Base-by-base conservation (phyloP, 176 grass and related monocot species). In the Zoysia pacifica region DNA sequence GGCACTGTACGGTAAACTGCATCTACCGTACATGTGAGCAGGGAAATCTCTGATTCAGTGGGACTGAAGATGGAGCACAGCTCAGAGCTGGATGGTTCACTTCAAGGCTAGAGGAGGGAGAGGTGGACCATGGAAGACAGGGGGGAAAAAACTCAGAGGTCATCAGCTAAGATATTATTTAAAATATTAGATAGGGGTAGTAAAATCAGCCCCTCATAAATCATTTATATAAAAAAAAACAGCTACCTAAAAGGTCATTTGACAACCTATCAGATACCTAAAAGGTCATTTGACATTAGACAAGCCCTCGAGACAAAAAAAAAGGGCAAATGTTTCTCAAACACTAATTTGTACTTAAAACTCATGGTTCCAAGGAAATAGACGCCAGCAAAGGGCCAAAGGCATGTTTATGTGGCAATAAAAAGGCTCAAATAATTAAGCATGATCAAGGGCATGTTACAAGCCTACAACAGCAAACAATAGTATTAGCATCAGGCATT, bases 361-460 rank as follows among this genome's bases (percentile, higher is more conserved):
- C 16, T 82, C 7, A 47, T 72, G 73, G 49, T 72, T 44, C 66
- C 12, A 28, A 58, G 35, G 43, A 51, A 67, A 39, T 56, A 73
- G 5, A 44, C 39, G 12, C 11, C 40, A 14, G 28, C n/a, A n/a
- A n/a, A n/a, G n/a, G n/a, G n/a, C n/a, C 64, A 12, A 70, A 77
- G 14, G 6, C 46, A 58, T 4, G 55, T 59, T 44, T 39, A 58
- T 18, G 35, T 73, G 62, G 11, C 61, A 87, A 50, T 58, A 76
- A 2, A 52, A 67, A 69, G 28, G 56, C 74, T 42, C 59, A 45
- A 76, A 77, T 82, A 64, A 82, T 54, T 44, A 69, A 75, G 43
- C 6, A 79, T 48, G 49, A 18, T 71, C 43, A 73, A 67, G 56
- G 72, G 45, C 47, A 85, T 38, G 76, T n/a, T n/a, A n/a, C n/a